Percentiles rank a stretch among this genome's conserved stretches.
phyloP scores from a whole-genome alignment of 192 early-diverging fungal species.

The Dissophora ornata region DNA sequence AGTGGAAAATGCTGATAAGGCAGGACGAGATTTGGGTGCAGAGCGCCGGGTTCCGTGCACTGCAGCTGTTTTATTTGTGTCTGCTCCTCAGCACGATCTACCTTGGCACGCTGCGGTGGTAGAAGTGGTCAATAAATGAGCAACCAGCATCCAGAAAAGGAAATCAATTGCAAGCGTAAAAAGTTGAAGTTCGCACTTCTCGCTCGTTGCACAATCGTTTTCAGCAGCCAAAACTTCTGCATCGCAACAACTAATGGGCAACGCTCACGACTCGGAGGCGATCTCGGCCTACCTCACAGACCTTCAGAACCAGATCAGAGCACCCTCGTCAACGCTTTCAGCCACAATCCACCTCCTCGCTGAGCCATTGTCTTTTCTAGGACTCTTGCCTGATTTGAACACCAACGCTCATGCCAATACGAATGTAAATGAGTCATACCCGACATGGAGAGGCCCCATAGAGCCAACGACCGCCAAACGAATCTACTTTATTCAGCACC shows the following conservation, averaged over 20 bases:
- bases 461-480: conserved; percentile 5
- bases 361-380: conserved; percentile 38
- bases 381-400: background rate
- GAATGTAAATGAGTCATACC: background rate
- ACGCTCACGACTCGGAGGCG: conserved; percentile 23
- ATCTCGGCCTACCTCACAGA: conserved; percentile 38
- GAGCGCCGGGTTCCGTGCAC: conserved; percentile 22
- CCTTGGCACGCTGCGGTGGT: conserved; percentile 17
- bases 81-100: conserved; percentile 29
- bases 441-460: conserved; percentile 27
- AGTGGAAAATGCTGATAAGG: conserved; percentile 21
- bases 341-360: conserved; percentile 27
- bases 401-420: background rate
- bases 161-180: conserved; percentile 12
- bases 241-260: conserved; percentile 4
- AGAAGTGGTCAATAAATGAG: no score
- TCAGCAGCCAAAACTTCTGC: no score
- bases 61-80: conserved; percentile 26
- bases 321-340: conserved; percentile 10
- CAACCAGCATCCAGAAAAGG: conserved; percentile 1
- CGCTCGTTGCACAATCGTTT: no score
- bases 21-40: conserved; percentile 32
- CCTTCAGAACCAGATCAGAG: conserved; percentile 28
- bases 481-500: conserved; percentile 31
- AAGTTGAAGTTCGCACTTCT: no score